Conservation (phyloP, 257 asterid species). For the Solanum dulcamara region DNA sequence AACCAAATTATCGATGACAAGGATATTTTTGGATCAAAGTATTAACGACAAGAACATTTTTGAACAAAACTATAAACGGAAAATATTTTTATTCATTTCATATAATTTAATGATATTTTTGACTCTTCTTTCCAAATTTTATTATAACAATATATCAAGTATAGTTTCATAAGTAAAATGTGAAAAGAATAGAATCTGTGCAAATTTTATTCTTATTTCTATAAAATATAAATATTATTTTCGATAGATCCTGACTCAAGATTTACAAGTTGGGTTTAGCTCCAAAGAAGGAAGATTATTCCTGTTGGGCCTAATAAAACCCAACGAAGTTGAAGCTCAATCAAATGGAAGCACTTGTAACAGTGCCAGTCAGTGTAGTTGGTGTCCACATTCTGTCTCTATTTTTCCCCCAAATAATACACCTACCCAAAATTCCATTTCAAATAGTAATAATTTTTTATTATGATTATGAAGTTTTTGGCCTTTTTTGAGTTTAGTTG, state of each 20-base stretch:
- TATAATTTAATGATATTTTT: no score
- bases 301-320: not conserved
- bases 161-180: not conserved
- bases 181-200: fast-evolving
- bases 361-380: not conserved
- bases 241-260: no score
- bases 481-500: not conserved
- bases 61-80: no score
- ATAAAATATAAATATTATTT: not conserved
- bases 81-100: no score
- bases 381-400: not conserved
- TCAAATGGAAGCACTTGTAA: not conserved
- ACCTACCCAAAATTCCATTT: not conserved
- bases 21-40: no score
- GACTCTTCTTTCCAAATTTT: not conserved
- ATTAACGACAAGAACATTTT: no score
- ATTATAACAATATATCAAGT: fast-evolving
- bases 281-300: not conserved
- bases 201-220: not conserved
- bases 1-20: no score
- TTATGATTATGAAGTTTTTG: not conserved
- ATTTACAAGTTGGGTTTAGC: not conserved
- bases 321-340: not conserved
- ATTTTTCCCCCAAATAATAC: no score
- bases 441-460: not conserved